Base-by-base conservation (phyloP, 352 stramenopile species). In the Globisporangium solare region DNA sequence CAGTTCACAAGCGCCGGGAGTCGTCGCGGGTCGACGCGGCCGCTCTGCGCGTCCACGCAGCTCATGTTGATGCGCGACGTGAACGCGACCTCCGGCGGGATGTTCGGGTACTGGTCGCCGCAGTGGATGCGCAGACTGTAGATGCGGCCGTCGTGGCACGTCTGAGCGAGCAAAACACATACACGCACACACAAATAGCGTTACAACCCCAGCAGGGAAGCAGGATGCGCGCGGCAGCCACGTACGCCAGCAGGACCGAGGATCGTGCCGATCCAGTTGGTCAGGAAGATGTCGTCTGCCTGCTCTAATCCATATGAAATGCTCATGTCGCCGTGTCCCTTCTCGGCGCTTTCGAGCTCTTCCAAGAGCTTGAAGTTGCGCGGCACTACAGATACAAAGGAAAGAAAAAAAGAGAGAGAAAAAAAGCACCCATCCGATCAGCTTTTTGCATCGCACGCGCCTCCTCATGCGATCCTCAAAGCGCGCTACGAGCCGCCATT, bases 231-330 rank as follows among this genome's bases (percentile, higher is more conserved):
- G 45, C 11, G 52, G 14, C 3, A 64, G 24, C 32, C 20, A 87
- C 77, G 86, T 79, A 98, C 95, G 59, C 92, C 92, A 57, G 87
- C 87, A 54, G 96, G 95, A 58, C 96, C 96, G 14, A 99, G 86
- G 72, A 99, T 99, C 37, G 94, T 97, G 61, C 92, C 96, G 71
- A 99, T 98, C 96, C 96, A 99, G 68, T 98, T 95, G 64, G 91
- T 97, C 60, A 99, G 84, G 76, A 99, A 99, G 66, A 98, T 99
- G 78, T 99, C 96, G 60, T 97, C 93, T 48, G 81, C 82, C 68
- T 98, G 90, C 56, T 98, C 94, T 47, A 99, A 82, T 42, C 96
- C 96, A 61, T 96, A 96, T 73, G 85, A 96, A 54, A 97, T 95
- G 73, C 86, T 97, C 86, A 97, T 96, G 76, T 97, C 89, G 50